Evolutionary conservation across 1,284 basidiomycete genomes (phyloP).

Genomic region (Mycena citricolor): DNA sequence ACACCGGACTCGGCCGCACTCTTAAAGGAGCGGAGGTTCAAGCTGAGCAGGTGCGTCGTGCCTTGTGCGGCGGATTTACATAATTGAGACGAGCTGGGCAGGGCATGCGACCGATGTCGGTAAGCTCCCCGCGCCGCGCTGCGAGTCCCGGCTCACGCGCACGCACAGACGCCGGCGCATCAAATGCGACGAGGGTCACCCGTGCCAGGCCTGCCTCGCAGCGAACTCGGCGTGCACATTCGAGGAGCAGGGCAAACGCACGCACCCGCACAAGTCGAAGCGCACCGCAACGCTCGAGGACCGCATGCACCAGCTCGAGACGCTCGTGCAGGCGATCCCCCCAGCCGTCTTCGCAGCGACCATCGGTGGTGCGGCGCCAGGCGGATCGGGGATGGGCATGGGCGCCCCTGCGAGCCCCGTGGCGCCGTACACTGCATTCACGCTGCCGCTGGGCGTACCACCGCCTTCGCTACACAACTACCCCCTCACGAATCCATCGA

Average conservation of each 20-base stretch:
- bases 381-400: conserved; percentile 30
- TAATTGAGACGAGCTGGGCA: too few species aligned
- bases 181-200: conserved; percentile 83
- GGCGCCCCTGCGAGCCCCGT: conserved; percentile 47
- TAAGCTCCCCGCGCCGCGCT: conserved; percentile 41
- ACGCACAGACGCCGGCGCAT: conserved; percentile 67
- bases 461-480: conserved; percentile 74
- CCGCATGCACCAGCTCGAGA: conserved; percentile 81
- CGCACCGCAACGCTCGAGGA: conserved; percentile 78
- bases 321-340: conserved; percentile 77
- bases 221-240: conserved; percentile 79
- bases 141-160: neutral
- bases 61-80: too few species aligned
- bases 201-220: conserved; percentile 78
- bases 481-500: conserved; percentile 75
- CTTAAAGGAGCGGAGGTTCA: conserved; percentile 78
- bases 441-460: conserved; percentile 66
- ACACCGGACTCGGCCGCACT: conserved; percentile 48
- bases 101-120: conserved; percentile 85
- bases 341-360: conserved; percentile 72
- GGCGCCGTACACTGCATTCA: conserved; percentile 51
- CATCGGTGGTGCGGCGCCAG: conserved; percentile 33
- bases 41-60: conserved; percentile 69
- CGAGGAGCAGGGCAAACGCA: conserved; percentile 80
- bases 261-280: conserved; percentile 81